Conservation (phyloP, 2,329 filamentous ascomycete genomes). For the Calonectria pseudoreteaudii region DNA sequence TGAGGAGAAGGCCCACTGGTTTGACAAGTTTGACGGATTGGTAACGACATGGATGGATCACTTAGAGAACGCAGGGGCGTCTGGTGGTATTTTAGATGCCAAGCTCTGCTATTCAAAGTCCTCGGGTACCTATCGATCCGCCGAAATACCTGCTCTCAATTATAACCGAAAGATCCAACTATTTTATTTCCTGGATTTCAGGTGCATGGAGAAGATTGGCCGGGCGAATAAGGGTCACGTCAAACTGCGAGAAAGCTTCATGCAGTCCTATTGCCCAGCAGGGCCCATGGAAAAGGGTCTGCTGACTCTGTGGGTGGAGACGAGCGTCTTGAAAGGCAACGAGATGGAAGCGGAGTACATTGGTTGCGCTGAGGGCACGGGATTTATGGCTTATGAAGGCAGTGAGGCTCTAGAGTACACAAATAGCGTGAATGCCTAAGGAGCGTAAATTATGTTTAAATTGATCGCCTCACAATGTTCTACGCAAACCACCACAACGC, state of each 20-base stretch:
- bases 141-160: neutral
- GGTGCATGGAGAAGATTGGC: neutral
- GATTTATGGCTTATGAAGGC: constrained; percentile 19
- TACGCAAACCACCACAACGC: neutral
- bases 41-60: constrained; percentile 14
- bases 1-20: constrained; percentile 10
- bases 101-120: neutral
- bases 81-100: neutral
- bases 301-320: constrained; percentile 17
- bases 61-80: neutral
- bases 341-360: constrained; percentile 19
- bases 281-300: constrained; percentile 3
- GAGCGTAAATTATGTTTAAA: neutral
- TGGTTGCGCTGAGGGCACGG: constrained; percentile 17
- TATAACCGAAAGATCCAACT: constrained; percentile 19
- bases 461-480: neutral
- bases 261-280: constrained; percentile 8
- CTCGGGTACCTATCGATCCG: neutral
- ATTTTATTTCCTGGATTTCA: constrained; percentile 18
- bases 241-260: constrained; percentile 6
- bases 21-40: constrained; percentile 18
- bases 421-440: neutral
- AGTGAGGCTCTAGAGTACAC: neutral
- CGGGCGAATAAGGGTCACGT: constrained; percentile 8
- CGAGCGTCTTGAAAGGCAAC: constrained; percentile 6